Conservation (phyloP, 2,329 filamentous ascomycete genomes). For the Fusarium sacchari region DNA sequence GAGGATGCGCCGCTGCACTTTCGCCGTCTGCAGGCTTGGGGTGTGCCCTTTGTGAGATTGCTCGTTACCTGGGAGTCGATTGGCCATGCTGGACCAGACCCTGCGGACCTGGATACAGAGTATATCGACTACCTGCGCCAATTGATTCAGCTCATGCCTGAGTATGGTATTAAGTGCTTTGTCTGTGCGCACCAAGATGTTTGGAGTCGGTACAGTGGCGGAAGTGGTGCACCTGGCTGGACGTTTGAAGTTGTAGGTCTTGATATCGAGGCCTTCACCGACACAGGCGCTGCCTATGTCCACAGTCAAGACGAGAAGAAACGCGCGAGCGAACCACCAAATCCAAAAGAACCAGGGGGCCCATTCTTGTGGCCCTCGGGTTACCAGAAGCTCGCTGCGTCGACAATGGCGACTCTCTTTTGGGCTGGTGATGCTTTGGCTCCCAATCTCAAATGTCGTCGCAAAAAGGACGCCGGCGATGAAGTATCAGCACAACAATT, state of each 20-base stretch:
- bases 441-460: constrained; percentile 40
- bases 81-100: constrained; percentile 48
- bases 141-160: constrained; percentile 51
- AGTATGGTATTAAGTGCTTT: constrained; percentile 54
- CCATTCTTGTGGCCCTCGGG: constrained; percentile 52
- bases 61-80: constrained; percentile 57
- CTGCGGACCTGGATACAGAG: constrained; percentile 49
- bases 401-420: constrained; percentile 46
- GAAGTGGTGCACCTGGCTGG: constrained; percentile 55
- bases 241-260: constrained; percentile 54
- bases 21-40: constrained; percentile 51
- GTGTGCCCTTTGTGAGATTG: constrained; percentile 51
- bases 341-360: constrained; percentile 48
- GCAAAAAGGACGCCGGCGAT: constrained; percentile 23
- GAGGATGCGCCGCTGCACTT: constrained; percentile 54
- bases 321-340: constrained; percentile 36
- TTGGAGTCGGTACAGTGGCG: constrained; percentile 55
- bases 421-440: constrained; percentile 46
- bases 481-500: constrained; percentile 44
- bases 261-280: constrained; percentile 50
- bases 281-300: constrained; percentile 49
- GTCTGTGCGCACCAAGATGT: constrained; percentile 57
- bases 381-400: constrained; percentile 52
- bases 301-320: constrained; percentile 49
- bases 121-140: constrained; percentile 52